Conservation (phyloP, 2,329 filamentous ascomycete species). For the Xylaria polymorpha region DNA sequence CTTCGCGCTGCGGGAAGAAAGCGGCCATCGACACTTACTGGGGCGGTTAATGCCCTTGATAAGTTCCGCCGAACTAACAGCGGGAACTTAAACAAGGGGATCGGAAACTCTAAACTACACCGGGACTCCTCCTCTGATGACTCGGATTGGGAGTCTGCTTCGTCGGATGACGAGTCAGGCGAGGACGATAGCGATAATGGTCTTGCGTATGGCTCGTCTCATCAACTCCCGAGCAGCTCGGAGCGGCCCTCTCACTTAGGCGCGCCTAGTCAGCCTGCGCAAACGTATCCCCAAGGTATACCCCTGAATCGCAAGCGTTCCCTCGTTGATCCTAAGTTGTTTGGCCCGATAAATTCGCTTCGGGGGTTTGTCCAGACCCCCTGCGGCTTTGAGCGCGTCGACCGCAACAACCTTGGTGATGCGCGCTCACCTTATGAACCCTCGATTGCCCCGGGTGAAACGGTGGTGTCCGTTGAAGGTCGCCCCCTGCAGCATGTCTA, state of each 20-base stretch:
- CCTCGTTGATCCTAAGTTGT: conserved; percentile 67
- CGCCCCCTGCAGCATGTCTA: conserved; percentile 71
- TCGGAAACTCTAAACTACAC: conserved; percentile 56
- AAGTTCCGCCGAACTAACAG: conserved; percentile 56
- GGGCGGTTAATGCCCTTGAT: conserved; percentile 56
- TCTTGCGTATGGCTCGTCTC: conserved; percentile 57
- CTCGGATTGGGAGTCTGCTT: conserved; percentile 68
- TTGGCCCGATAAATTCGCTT: conserved; percentile 71
- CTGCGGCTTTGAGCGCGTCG: conserved; percentile 64
- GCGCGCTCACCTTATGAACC: conserved; percentile 53
- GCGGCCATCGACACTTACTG: conserved; percentile 53
- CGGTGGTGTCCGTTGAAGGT: conserved; percentile 50
- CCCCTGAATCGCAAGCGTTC: conserved; percentile 53
- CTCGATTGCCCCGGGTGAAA: conserved; percentile 52
- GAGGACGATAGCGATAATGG: conserved; percentile 57
- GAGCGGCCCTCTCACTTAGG: conserved; percentile 34
- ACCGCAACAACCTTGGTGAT: conserved; percentile 43
- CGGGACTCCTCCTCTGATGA: conserved; percentile 57
- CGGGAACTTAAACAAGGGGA: conserved; percentile 52
- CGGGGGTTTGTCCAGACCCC: conserved; percentile 66
- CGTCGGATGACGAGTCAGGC: conserved; percentile 58
- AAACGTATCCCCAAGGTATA: conserved; percentile 41
- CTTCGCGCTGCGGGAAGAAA: conserved; percentile 56
- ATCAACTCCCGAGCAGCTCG: conserved; percentile 41
- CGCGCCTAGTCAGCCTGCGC: conserved; percentile 29